Evolutionary conservation across 805 yeast species (phyloP), one percentile per base, ranked within the genome.

Genomic region (Huiozyma sinensis): DNA sequence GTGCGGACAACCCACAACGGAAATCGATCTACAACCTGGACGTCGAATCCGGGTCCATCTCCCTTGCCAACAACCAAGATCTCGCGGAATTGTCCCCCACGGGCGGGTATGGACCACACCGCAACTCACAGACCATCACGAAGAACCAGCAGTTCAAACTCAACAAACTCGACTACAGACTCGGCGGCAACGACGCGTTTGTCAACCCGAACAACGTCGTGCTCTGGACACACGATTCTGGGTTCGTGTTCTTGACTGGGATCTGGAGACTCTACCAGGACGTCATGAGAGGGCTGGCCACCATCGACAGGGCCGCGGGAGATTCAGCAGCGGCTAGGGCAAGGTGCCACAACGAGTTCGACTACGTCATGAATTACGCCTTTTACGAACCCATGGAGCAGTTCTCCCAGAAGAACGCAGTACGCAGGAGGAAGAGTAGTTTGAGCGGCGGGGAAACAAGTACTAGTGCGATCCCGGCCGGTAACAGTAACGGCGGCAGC

Each of bases 161-260:
- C 41, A 52, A 51, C 29, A 60, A 58, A 42, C 42, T 58, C 37
- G 55, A 52, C 38, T 53, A 56, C 38, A 48, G 44, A 34, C 33
- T 47, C 38, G 47, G 41, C 13, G 32, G 41, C 28, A 46, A 48
- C 28, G 45, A 43, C 29, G 50, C 48, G 29, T 48, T 58, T 29
- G 53, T 61, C 41, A 60, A 59, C 40, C 56, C 56, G 51, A 76
- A 72, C 46, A 82, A 83, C 53, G 76, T 87, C 76, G 75, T 87
- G 44, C 79, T 86, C 49, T 87, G 95, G 95, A 92, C 83, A 60
- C 79, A 81, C 57, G 75, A 73, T 50, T 79, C 92, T 2, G 95
- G 95, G 0, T 81, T 79, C 58, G 95, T 87, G 8, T 94, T 85
- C 54, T 70, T 87, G 41, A 87, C 95, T 0, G 95, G 95, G 0